Base-by-base conservation (phyloP, 2,329 filamentous ascomycete species). In the Curvularia sp. region DNA sequence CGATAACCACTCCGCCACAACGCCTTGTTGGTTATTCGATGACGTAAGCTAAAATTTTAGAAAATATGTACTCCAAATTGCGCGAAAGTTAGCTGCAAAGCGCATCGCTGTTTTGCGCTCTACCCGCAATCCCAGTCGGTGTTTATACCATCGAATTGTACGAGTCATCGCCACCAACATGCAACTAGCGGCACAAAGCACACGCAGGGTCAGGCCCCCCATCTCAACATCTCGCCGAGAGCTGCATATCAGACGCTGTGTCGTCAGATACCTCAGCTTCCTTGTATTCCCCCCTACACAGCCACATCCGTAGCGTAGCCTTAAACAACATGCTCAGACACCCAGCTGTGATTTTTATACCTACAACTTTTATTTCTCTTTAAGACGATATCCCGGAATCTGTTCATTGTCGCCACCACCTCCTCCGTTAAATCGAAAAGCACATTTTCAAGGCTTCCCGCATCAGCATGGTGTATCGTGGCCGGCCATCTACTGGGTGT, bases 391-490 rank as follows among this genome's bases (percentile, higher is more conserved):
- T 33, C 33, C 12, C 8, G 3, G n/a, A 15, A 13, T 22, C n/a
- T 47, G 15, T 31, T 47, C 18, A 9, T 20, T 15, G 12, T 15
- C 2, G 10, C 30, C 4, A 13, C 6, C 10, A 22, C 13, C 18
- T 33, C 5, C 5, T 12, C 13, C 7, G 4, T 15, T 4, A 24
- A 28, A 28, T 15, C 24, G 7, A 9, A 44, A 10, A n/a, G 24
- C 42, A 5, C 22, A 18, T 26, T 44, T 5, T 28, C 13, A 18
- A 28, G 24, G 13, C 2, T 20, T 3, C 1, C n/a, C 5, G 22
- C n/a, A 15, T 35, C 49, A 67, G 13, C 18, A 76, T 76, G 73
- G 72, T 76, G 2, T 76, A 75, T 53, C 66, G 73, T 18, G 73
- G 73, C 7, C 68, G 65, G 18, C 73, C 73, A 1, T 75, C 71